phyloP scores from a whole-genome alignment of 768 basidiomycete genomes.

The Sporobolomyces phaffii region DNA sequence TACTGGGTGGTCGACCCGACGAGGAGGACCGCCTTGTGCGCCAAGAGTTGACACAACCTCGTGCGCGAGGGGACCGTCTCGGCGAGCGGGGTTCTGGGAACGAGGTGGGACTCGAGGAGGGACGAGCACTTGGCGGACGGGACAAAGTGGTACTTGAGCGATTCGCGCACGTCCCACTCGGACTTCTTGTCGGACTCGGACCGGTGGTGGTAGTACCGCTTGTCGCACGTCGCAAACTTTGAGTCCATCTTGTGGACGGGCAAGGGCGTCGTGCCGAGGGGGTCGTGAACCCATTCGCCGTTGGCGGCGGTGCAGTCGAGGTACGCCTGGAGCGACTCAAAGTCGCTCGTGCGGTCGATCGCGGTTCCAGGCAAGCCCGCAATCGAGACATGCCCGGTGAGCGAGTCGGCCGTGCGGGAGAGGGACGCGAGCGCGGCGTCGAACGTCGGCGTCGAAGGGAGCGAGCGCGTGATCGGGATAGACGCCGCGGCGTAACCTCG shows the following conservation, averaged over 20 bases:
- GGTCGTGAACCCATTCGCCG: conserved; percentile 40
- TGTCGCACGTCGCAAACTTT: conserved; percentile 38
- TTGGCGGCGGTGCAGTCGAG: conserved; percentile 35
- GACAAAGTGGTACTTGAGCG: conserved; percentile 40
- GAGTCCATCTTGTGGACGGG: conserved; percentile 41
- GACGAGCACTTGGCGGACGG: conserved; percentile 17
- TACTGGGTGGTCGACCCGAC: conserved; percentile 42
- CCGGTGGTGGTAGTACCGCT: conserved; percentile 38
- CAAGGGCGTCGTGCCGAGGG: conserved; percentile 23
- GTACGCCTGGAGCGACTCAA: conserved; percentile 30
- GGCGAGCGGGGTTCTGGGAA: not conserved
- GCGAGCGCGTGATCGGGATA: not conserved
- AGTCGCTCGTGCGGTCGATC: conserved; percentile 19
- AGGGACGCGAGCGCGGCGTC: conserved; percentile 6
- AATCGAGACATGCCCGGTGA: not conserved
- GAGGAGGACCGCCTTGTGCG: conserved; percentile 41
- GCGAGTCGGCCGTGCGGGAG: not conserved
- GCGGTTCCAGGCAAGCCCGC: conserved; percentile 39
- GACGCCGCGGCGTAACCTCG: not conserved
- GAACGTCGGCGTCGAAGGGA: conserved; percentile 4
- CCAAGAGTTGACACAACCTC: conserved; percentile 37
- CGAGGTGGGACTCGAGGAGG: not conserved
- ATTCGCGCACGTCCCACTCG: conserved; percentile 40
- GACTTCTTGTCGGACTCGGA: not conserved
- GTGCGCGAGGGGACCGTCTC: conserved; percentile 4